Evolutionary conservation across 1,284 basidiomycete genomes (phyloP), one percentile per base, ranked within the genome.

Genomic region (Rhodotorula sp.): DNA sequence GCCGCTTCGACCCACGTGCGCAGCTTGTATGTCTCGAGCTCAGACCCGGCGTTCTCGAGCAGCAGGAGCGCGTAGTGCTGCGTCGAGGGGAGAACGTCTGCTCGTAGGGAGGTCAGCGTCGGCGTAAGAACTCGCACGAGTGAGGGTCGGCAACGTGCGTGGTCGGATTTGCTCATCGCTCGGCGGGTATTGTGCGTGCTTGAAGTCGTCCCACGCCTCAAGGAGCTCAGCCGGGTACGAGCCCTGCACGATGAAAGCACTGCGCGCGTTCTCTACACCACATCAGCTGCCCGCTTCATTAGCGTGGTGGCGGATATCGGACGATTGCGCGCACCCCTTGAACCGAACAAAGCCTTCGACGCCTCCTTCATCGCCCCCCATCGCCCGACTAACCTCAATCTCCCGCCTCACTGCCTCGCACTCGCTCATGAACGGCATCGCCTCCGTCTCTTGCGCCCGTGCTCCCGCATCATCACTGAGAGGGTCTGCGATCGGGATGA

Each of bases 41-140:
- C 96, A 2, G 86, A 86, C 0, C 96, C 96, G 23, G 91, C 92
- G 78, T 99, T 90, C 0, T 90, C 88, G 59, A 99, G 86, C 25
- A 94, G 88, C 65, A 99, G 89, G 75, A 99, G 88, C 0, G 88
- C 91, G 81, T 96, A 99, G 25, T 87, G 83, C 80, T 97, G 96
- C 1, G 87, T 86, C 7, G 87, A 82, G 19, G 85, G 82, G 78
- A 97, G 91, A 3, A 85, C 85, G 79, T 91, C 92, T 93, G 72
- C 34, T 25, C 7, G 13, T 7, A 4, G 34, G 4, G 54, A 27
- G 52, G 48, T 41, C 12, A 55, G 54, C 25, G 41, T 41, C 7
- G 12, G 42, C 42, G 2, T 3, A 19, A 14, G 49, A 5, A 13
- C 3, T 19, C 8, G 27, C 1, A 13, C 21, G 19, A 23, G 54